A percentile compares a stretch with the other conserved stretches of the same genome.
Conservation (phyloP, 2,329 filamentous ascomycete species). For the Clonostachys byssicola region DNA sequence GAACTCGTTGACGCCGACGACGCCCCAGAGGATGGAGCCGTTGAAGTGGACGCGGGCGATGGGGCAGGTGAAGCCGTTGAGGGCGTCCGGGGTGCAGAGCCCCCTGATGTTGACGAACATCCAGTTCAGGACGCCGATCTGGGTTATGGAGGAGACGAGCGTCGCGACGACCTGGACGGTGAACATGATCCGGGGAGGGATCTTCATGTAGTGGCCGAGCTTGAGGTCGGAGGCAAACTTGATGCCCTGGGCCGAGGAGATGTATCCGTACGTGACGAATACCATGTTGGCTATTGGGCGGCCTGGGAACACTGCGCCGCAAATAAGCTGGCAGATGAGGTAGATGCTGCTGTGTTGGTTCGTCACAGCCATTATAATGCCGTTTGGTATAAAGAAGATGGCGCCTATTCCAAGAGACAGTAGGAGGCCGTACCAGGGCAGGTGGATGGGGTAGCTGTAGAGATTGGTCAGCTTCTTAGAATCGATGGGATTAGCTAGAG, state of each 20-base stretch:
- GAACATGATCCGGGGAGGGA: conserved; percentile 75
- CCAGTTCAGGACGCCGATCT: conserved; percentile 85
- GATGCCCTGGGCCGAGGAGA: conserved; percentile 82
- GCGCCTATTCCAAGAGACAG: conserved; percentile 75
- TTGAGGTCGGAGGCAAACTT: conserved; percentile 88
- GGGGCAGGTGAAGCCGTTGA: conserved; percentile 85
- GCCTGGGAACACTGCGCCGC: conserved; percentile 77
- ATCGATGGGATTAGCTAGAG: neutral
- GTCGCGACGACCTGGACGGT: conserved; percentile 75
- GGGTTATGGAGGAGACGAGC: conserved; percentile 71
- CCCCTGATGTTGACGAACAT: conserved; percentile 76
- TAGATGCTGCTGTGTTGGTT: conserved; percentile 87
- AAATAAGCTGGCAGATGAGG: conserved; percentile 81
- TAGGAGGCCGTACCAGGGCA: conserved; percentile 83
- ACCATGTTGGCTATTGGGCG: conserved; percentile 90
- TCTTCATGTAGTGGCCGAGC: conserved; percentile 85
- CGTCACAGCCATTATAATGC: conserved; percentile 89
- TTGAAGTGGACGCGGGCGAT: conserved; percentile 88
- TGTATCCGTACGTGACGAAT: conserved; percentile 88
- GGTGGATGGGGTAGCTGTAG: conserved; percentile 68
- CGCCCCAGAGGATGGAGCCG: conserved; percentile 84
- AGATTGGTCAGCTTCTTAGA: neutral
- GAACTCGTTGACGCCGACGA: conserved; percentile 78
- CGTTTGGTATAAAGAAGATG: conserved; percentile 83
- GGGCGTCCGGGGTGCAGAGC: conserved; percentile 74